Evolutionary conservation across 306 rosid species (phyloP), one percentile per base, ranked within the genome.

Genomic region (Begonia fuchsioides): DNA sequence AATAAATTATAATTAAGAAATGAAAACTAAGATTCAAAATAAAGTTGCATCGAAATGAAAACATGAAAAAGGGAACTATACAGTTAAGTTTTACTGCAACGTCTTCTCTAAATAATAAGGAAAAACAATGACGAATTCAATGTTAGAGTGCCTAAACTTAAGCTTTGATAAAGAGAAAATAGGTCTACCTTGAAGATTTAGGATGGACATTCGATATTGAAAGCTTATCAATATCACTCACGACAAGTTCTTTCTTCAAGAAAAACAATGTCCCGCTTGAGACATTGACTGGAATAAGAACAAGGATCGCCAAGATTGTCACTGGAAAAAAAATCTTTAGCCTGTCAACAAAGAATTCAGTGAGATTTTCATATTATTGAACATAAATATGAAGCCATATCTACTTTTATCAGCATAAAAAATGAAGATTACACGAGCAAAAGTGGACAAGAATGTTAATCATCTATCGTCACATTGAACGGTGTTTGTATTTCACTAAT

Each of bases 141-240:
- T 4, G 35, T 26, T 15, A 10, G 16, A 20, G 6, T 38, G 13
- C 53, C 3, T 13, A 9, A 12, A 11, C 17, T 56, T 20, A 0
- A 1, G 15, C 5, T 17, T 51, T 9, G 12, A 15, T 11, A 11
- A 40, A 13, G 10, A 52, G 17, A 58, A 53, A 13, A 17, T 18
- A 20, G 41, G 15, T 39, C 17, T 65, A 81, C 98, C 98, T 81
- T 65, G 70, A 45, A 46, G 98, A 90, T 66, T 67, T 32, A 11
- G 95, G 70, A 5, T 72, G 79, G 57, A 90, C 98, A 69, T 90
- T 90, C 13, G 95, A 85, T 71, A 90, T 85, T 15, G 98, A 90
- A 51, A 90, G 95, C 72, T 77, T 90, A 67, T 90, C 98, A 8
- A 90, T 90, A 43, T 90, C 76, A 58, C 94, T 85, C 63, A 74